Percentiles rank a stretch among this genome's conserved stretches.
phyloP scores from a whole-genome alignment of 2,329 filamentous ascomycete species.

The Arthrobotrys sphaeroides region DNA sequence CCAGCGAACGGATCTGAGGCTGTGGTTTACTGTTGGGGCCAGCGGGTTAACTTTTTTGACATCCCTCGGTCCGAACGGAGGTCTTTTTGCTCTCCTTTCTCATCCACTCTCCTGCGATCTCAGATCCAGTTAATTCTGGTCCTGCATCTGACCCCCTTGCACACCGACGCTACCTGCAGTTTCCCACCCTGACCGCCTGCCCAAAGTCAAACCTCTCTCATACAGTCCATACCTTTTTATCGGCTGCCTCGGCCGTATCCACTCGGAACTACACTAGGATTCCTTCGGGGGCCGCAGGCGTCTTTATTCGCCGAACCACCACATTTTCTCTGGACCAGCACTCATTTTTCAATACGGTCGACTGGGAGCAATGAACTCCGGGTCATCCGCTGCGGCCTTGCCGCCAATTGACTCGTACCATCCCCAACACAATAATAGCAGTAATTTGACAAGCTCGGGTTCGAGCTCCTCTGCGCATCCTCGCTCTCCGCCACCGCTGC shows the following conservation, averaged over 20 bases:
- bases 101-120: conserved; percentile 13
- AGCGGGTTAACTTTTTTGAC: conserved; percentile 17
- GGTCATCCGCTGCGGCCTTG: conserved; percentile 46
- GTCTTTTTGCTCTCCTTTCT: conserved; percentile 47
- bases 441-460: background rate
- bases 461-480: conserved; percentile 42
- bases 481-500: conserved; percentile 45
- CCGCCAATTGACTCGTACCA: conserved; percentile 51
- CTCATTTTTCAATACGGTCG: background rate
- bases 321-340: background rate
- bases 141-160: conserved; percentile 36
- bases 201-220: conserved; percentile 8
- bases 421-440: conserved; percentile 20
- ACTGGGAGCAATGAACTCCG: conserved; percentile 38
- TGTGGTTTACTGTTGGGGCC: background rate
- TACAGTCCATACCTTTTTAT: background rate
- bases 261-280: conserved; percentile 2
- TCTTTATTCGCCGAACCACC: conserved; percentile 25
- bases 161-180: conserved; percentile 6
- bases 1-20: background rate
- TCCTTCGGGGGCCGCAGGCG: conserved; percentile 29
- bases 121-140: conserved; percentile 15
- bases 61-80: conserved; percentile 49
- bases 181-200: background rate
- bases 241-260: conserved; percentile 12